Percentiles rank a stretch among this genome's conserved stretches.
Conservation (phyloP, 129 eudicot genomes). For the Chrysanthemum seticuspe region DNA sequence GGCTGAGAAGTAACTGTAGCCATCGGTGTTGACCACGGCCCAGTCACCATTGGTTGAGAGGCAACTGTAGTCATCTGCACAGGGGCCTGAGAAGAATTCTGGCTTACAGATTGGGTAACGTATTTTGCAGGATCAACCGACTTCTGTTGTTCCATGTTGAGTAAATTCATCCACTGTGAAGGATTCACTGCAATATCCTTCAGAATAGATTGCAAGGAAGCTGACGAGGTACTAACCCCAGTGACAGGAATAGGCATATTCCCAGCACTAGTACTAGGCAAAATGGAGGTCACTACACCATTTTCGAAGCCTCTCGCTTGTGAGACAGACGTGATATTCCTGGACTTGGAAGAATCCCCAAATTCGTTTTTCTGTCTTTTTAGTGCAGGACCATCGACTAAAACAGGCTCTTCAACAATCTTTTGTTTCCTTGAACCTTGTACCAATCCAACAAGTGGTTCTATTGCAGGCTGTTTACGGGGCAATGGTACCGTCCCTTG, state of each 20-base stretch:
- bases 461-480: conserved; percentile 34
- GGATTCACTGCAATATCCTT: conserved; percentile 88
- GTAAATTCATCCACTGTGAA: conserved; percentile 65
- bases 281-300: conserved; percentile 27
- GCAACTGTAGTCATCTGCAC: conserved; percentile 39
- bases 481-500: conserved; percentile 33
- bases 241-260: conserved; percentile 38
- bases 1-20: no score
- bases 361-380: conserved; percentile 61
- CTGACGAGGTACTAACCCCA: conserved; percentile 36
- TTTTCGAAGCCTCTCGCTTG: conserved; percentile 40
- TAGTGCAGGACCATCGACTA: conserved; percentile 60
- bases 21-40: no score
- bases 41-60: conserved; percentile 27
- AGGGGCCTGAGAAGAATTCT: conserved; percentile 44
- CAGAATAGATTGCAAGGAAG: conserved; percentile 68
- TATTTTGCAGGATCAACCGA: conserved; percentile 45
- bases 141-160: conserved; percentile 61
- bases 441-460: conserved; percentile 32
- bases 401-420: conserved; percentile 38
- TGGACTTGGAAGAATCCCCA: conserved; percentile 23
- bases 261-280: conserved; percentile 30
- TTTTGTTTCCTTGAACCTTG: conserved; percentile 54
- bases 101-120: conserved; percentile 33
- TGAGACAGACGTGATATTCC: conserved; percentile 30